phyloP scores from a whole-genome alignment of 129 eudicot genomes.

The Helichrysum umbraculigerum region DNA sequence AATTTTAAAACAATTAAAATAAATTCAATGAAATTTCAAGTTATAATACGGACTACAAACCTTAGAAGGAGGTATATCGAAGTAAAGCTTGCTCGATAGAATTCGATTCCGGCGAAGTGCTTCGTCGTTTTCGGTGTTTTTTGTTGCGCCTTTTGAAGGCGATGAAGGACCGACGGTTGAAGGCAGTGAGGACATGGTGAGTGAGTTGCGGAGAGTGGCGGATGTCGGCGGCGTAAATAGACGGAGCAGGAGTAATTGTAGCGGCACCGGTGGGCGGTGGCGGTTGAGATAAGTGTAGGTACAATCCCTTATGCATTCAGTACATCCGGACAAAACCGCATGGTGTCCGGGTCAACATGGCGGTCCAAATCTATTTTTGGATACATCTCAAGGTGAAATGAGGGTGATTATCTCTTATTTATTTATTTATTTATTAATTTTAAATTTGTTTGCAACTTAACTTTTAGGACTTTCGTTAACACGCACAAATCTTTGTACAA shows the following conservation, averaged over 20 bases:
- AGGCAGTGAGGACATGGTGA: conserved; percentile 27
- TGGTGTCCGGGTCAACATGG: neutral
- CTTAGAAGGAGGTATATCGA: conserved; percentile 64
- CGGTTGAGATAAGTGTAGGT: conserved; percentile 18
- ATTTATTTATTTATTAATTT: no score
- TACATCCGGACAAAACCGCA: conserved; percentile 5
- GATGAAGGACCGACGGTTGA: conserved; percentile 25
- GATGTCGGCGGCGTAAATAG: neutral
- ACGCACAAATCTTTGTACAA: no score
- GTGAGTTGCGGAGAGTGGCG: conserved; percentile 7
- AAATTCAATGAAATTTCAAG: neutral
- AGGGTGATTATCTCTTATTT: no score
- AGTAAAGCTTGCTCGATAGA: conserved; percentile 71
- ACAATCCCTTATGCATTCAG: conserved; percentile 21
- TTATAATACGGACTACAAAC: conserved; percentile 14
- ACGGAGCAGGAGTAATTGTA: neutral
- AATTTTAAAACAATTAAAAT: neutral
- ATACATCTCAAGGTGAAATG: no score
- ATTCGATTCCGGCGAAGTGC: conserved; percentile 59
- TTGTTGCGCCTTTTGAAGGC: neutral
- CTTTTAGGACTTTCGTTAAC: no score
- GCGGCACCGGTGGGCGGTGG: conserved; percentile 6
- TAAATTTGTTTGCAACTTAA: no score
- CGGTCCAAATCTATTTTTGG: neutral
- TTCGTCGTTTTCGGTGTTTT: conserved; percentile 31